These are phyloP conservation scores for Polyplosphaeria fusca DNA, from an alignment of 495 filamentous ascomycete species.

Conservation along the genomic window DNA sequence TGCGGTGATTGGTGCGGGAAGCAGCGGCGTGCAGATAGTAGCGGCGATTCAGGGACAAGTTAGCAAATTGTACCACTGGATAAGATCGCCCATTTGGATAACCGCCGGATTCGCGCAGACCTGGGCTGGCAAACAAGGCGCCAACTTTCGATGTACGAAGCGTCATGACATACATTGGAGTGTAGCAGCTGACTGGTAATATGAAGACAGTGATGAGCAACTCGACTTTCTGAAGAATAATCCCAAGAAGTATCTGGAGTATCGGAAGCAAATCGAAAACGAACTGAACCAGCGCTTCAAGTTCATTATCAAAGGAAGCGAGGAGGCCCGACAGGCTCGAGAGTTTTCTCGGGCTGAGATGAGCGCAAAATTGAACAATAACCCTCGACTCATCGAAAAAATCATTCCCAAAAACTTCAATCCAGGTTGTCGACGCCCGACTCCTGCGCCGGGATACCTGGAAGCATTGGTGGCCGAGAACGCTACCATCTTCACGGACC, in stretches of 20 bases:
- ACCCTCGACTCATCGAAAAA: background rate
- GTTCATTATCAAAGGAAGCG: conserved; percentile 44
- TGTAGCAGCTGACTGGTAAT: background rate
- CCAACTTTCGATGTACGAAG: conserved; percentile 41
- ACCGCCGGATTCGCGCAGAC: conserved; percentile 42
- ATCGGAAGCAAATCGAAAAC: conserved; percentile 45
- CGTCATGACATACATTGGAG: background rate
- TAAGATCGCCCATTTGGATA: conserved; percentile 42
- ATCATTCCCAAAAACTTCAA: conserved; percentile 36
- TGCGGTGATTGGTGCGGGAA: conserved; percentile 41
- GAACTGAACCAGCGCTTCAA: conserved; percentile 47
- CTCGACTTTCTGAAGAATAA: conserved; percentile 35
- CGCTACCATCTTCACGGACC: conserved; percentile 39
- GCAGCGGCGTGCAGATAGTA: conserved; percentile 42
- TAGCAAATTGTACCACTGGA: conserved; percentile 39
- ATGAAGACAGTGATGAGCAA: conserved; percentile 37
- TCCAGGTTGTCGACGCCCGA: conserved; percentile 41
- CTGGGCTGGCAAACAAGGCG: conserved; percentile 41
- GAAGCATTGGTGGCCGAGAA: conserved; percentile 40
- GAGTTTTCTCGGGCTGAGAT: conserved; percentile 40
- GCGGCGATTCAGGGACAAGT: conserved; percentile 38
- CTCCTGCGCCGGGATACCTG: conserved; percentile 42
- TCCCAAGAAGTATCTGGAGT: conserved; percentile 42
- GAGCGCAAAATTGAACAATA: conserved; percentile 31
- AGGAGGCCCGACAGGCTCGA: conserved; percentile 35